Percentiles rank a stretch among this genome's conserved stretches.
Conservation (phyloP, 768 basidiomycete genomes). For the Austroboletus eburneus region DNA sequence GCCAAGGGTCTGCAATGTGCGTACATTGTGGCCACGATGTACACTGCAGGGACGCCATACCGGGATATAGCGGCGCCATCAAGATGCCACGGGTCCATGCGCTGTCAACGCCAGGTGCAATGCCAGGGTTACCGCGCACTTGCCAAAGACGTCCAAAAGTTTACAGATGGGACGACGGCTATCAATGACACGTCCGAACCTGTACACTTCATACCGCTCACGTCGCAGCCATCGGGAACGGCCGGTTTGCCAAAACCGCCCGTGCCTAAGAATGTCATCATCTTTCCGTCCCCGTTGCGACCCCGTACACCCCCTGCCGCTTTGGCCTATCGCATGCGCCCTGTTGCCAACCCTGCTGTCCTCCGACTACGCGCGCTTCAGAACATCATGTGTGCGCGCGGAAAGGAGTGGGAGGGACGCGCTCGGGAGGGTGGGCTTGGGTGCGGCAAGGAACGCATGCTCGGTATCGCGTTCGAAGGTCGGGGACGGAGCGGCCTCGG, state of each 20-base stretch:
- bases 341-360: conserved; percentile 56
- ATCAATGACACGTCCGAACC: conserved; percentile 15
- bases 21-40: conserved; percentile 53
- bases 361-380: conserved; percentile 59
- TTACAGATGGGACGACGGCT: conserved; percentile 27
- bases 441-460: conserved; percentile 53
- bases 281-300: conserved; percentile 41
- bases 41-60: conserved; percentile 36
- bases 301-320: conserved; percentile 31
- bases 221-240: conserved; percentile 31
- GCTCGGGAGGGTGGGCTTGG: conserved; percentile 47
- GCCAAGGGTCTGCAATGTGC: conserved; percentile 56
- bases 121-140: conserved; percentile 43
- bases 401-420: conserved; percentile 45
- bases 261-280: conserved; percentile 35
- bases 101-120: conserved; percentile 14
- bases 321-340: conserved; percentile 47
- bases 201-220: conserved; percentile 41
- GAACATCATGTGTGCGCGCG: conserved; percentile 45
- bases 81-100: conserved; percentile 13
- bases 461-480: conserved; percentile 59
- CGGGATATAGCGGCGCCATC: conserved; percentile 9
- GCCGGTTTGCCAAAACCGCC: conserved; percentile 21
- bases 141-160: conserved; percentile 39
- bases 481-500: conserved; percentile 51